Percentiles rank a stretch among this genome's conserved stretches.
phyloP scores from a whole-genome alignment of 2,329 filamentous ascomycete genomes.

The Chaetothyriales sp. region DNA sequence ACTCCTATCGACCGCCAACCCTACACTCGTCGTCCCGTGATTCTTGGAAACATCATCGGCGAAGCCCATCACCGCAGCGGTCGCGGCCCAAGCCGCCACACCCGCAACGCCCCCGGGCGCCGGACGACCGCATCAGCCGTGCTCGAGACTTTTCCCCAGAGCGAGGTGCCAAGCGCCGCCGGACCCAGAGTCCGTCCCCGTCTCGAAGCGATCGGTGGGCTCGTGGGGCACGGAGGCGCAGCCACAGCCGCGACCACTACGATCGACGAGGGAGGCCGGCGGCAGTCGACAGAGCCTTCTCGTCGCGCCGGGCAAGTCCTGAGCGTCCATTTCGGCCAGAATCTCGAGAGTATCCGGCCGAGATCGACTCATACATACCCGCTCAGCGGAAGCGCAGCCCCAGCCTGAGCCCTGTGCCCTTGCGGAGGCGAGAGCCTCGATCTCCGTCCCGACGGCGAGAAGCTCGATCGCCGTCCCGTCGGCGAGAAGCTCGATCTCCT shows the following conservation, averaged over 20 bases:
- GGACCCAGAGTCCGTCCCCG: constrained; percentile 17
- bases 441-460: constrained; percentile 9
- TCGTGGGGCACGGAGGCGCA: constrained; percentile 21
- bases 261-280: constrained; percentile 24
- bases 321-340: constrained; percentile 23
- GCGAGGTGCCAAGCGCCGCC: constrained; percentile 15
- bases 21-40: constrained; percentile 10
- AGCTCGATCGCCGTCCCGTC: constrained; percentile 7
- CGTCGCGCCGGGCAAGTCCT: constrained; percentile 22
- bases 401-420: constrained; percentile 23
- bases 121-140: constrained; percentile 7
- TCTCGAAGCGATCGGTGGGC: constrained; percentile 10
- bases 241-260: constrained; percentile 26
- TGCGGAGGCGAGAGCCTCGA: constrained; percentile 18
- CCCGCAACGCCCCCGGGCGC: constrained; percentile 3
- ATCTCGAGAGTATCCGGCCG: constrained; percentile 15
- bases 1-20: constrained; percentile 4
- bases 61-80: constrained; percentile 13
- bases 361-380: constrained; percentile 19
- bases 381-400: constrained; percentile 18
- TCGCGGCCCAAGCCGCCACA: constrained; percentile 4
- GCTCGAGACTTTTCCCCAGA: constrained; percentile 12
- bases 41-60: constrained; percentile 9
- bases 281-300: constrained; percentile 12
- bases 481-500: constrained; percentile 16